Percentiles rank a stretch among this genome's conserved stretches.
Evolutionary conservation across 805 yeast genomes (phyloP).

Genomic region (Cyberlindnera suaveolens): DNA sequence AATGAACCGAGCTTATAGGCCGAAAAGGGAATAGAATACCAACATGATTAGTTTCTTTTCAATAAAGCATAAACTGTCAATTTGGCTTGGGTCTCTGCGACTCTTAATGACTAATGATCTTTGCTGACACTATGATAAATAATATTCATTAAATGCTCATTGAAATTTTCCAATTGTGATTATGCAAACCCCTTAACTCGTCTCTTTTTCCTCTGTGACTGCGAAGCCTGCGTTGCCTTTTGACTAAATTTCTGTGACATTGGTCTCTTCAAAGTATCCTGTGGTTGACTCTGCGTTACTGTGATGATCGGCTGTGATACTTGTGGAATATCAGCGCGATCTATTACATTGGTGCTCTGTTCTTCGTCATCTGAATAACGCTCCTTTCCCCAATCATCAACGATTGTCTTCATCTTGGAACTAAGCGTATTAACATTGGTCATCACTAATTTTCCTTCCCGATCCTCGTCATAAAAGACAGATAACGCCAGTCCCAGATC

Average conservation of each 20-base stretch:
- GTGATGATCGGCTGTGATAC: constrained; percentile 12
- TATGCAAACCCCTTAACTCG: constrained; percentile 19
- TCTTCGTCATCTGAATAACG: constrained; percentile 9
- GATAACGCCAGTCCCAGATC: constrained; percentile 13
- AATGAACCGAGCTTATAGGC: too few species aligned
- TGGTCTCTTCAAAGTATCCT: not conserved
- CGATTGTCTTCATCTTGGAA: constrained; percentile 1
- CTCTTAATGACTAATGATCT: too few species aligned
- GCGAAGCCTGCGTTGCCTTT: constrained; percentile 3
- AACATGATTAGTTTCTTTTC: too few species aligned
- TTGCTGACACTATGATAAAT: too few species aligned
- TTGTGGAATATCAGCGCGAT: constrained; percentile 1
- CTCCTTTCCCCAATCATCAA: constrained; percentile 19
- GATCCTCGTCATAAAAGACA: constrained; percentile 4
- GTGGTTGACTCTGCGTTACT: constrained; percentile 16
- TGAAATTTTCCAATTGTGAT: not conserved
- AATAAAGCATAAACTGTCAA: too few species aligned
- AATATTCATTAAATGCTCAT: too few species aligned
- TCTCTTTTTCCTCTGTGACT: constrained; percentile 11
- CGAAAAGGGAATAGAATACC: too few species aligned
- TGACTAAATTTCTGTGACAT: not conserved
- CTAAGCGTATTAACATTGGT: not conserved
- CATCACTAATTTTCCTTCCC: constrained; percentile 4
- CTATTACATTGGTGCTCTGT: not conserved
- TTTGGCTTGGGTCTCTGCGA: too few species aligned